These are phyloP conservation scores for Nadsonia commutata DNA, from an alignment of 1,139 yeast genomes.

Conservation along the genomic window DNA sequence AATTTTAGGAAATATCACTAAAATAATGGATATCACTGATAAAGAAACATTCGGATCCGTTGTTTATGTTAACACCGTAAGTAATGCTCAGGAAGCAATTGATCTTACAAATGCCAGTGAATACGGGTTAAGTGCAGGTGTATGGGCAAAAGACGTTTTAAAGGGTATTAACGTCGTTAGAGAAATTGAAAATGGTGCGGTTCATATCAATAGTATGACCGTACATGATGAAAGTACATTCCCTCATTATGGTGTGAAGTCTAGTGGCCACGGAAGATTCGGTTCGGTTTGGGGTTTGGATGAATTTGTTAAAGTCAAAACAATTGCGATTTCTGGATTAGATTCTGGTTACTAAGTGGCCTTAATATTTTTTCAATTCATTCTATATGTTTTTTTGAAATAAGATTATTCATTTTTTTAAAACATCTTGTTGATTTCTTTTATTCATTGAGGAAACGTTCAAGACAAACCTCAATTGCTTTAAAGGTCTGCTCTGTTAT, in stretches of 20 bases:
- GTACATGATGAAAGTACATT: conserved; percentile 35
- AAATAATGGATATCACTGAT: conserved; percentile 23
- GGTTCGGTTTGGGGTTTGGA: neutral
- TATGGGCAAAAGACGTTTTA: conserved; percentile 30
- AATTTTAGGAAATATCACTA: conserved; percentile 17
- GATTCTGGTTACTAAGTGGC: neutral
- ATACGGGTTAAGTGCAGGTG: conserved; percentile 32
- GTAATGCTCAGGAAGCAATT: conserved; percentile 19
- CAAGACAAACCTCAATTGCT: too few relatives aligned
- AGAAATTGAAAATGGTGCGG: conserved; percentile 31
- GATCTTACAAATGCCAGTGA: conserved; percentile 20
- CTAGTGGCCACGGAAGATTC: neutral
- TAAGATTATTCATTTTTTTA: too few relatives aligned
- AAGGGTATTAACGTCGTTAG: conserved; percentile 27
- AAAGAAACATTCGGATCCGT: conserved; percentile 39
- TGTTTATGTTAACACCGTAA: conserved; percentile 24
- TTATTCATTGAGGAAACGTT: too few relatives aligned
- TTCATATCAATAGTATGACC: conserved; percentile 35
- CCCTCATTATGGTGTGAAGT: conserved; percentile 44
- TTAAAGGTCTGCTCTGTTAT: too few relatives aligned
- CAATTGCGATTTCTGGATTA: neutral
- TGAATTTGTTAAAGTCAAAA: neutral
- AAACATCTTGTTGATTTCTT: too few relatives aligned
- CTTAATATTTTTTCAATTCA: too few relatives aligned
- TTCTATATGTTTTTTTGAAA: too few relatives aligned